Percentiles rank a stretch among this genome's conserved stretches.
Conservation (phyloP, 345 rosid species). For the Salix suchowensis region DNA sequence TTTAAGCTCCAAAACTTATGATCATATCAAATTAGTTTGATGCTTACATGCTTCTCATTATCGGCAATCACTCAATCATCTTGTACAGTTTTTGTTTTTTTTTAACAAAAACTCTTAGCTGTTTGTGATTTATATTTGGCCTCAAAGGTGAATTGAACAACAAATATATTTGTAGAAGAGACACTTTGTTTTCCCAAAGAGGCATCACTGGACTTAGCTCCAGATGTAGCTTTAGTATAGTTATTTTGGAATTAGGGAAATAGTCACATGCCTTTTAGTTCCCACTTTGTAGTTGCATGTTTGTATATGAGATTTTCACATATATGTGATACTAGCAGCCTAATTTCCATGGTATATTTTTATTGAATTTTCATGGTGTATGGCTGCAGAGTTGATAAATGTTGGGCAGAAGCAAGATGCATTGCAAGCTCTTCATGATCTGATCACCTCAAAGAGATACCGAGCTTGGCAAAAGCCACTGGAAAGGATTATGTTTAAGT, state of each 20-base stretch:
- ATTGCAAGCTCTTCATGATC: constrained; percentile 77
- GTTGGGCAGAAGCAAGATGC: constrained; percentile 99
- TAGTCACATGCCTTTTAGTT: neutral
- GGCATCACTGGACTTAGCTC: neutral
- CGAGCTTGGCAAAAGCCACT: constrained; percentile 93
- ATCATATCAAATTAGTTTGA: neutral
- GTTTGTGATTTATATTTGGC: neutral
- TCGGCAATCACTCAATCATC: neutral
- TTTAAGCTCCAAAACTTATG: neutral
- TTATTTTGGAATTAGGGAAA: neutral
- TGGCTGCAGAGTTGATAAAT: constrained; percentile 69
- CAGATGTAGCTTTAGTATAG: neutral
- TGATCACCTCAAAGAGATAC: constrained; percentile 86
- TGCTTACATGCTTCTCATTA: neutral
- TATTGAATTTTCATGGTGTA: neutral
- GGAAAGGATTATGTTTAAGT: constrained; percentile 91
- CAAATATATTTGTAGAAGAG: neutral
- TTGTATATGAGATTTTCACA: neutral
- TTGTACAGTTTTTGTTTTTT: no score
- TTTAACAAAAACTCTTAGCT: neutral
- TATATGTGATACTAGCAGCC: neutral
- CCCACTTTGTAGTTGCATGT: neutral
- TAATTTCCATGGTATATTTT: neutral
- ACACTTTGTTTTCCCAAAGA: neutral
- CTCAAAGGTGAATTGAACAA: neutral